These are phyloP conservation scores for Cyberlindnera samutprakarnensis DNA, from an alignment of 805 yeast species.

Conservation along the genomic window DNA sequence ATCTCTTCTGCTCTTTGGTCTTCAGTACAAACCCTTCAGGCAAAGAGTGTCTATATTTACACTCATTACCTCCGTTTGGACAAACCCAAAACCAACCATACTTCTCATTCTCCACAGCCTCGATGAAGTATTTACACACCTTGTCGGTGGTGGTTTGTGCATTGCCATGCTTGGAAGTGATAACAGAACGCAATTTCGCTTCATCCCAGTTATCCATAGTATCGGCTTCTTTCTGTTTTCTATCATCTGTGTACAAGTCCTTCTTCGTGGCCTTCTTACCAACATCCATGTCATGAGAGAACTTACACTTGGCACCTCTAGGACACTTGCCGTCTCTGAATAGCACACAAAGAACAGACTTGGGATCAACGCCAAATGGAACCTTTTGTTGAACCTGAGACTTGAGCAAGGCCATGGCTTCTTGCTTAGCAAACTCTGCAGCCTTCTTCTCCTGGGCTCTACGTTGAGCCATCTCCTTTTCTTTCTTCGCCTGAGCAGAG, in stretches of 20 bases:
- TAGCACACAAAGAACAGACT: conserved; percentile 82
- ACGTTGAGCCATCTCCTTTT: conserved; percentile 66
- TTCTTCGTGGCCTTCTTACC: conserved; percentile 87
- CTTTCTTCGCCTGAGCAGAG: conserved; percentile 53
- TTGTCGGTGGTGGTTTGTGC: conserved; percentile 90
- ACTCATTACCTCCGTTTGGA: conserved; percentile 87
- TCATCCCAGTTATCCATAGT: conserved; percentile 98
- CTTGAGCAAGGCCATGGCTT: conserved; percentile 73
- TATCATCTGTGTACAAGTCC: conserved; percentile 87
- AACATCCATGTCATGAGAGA: conserved; percentile 78
- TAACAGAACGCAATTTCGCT: conserved; percentile 82
- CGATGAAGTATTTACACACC: conserved; percentile 89
- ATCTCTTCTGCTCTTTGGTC: conserved; percentile 90
- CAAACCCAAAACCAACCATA: conserved; percentile 99
- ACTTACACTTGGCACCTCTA: conserved; percentile 79
- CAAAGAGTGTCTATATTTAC: conserved; percentile 91
- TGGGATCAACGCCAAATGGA: conserved; percentile 97
- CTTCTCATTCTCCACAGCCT: conserved; percentile 94
- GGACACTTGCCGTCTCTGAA: conserved; percentile 84
- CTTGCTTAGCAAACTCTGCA: conserved; percentile 81
- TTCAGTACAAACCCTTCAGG: conserved; percentile 96
- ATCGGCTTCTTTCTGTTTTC: conserved; percentile 62
- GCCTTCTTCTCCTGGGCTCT: conserved; percentile 79
- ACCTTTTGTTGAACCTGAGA: conserved; percentile 72
- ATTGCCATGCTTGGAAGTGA: conserved; percentile 89